Base-by-base conservation (phyloP, 495 filamentous ascomycete species). In the Echria macrotheca region DNA sequence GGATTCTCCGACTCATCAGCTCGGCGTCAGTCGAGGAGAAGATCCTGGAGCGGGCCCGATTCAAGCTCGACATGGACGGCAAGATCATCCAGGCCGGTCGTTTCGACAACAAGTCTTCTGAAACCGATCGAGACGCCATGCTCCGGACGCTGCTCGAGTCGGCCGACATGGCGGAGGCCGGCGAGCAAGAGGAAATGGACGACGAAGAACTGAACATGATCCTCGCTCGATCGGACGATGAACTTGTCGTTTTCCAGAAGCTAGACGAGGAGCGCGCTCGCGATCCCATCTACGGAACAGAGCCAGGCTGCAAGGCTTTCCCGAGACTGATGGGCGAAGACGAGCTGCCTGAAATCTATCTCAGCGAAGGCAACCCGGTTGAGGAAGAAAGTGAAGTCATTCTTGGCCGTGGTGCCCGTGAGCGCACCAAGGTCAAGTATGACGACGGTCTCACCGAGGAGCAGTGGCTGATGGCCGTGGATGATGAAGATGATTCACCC, bases 61-160 rank as follows among this genome's bases (percentile, higher is more conserved):
- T 83, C 74, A 98, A 98, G 77, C 80, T 98, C 44, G 91, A 97
- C 64, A 95, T 98, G 83, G 93, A 98, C 62, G 94, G 93, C 63
- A 98, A 98, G 72, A 90, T 98, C 58, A 98, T 98, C 53, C 93
- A 98, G 64, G 93, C 93, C 38, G 93, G 93, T 77, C 93, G 94
- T 55, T 98, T 98, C 70, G 93, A 98, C 59, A 98, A 98, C 69
- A 98, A 97, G 65, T 98, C 93, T 1, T 96, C 93, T 10, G 95
- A 96, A 59, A 94, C 95, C 48, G 93, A 98, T 67, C 87, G 93
- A 73, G 93, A 98, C 61, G 91, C 91, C 15, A 85, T 98, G 75
- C 73, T 98, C 44, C 79, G 93, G 51, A 91, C 89, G 19, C 81
- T 98, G 56, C 72, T 98, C 40, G 93, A 97, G 61, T 85, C 83